Conservation (phyloP, 495 filamentous ascomycete genomes). For the Penicillium canariense region DNA sequence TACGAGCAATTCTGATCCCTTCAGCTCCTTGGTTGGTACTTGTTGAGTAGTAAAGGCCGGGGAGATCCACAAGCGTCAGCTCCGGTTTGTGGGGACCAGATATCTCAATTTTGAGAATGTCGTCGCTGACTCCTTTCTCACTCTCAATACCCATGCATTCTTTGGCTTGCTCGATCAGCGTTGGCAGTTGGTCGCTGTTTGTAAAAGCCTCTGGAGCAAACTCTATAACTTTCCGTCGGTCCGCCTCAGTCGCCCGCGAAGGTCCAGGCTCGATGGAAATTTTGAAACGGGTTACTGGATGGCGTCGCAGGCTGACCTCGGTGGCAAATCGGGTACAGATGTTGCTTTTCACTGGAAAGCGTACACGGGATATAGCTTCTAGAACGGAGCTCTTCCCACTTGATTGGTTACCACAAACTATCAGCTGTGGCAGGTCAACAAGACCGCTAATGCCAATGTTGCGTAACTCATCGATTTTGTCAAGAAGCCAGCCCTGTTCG, state of each 20-base stretch:
- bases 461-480: constrained; percentile 59
- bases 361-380: constrained; percentile 68
- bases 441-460: constrained; percentile 51
- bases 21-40: constrained; percentile 30
- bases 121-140: constrained; percentile 37
- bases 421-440: constrained; percentile 65
- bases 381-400: constrained; percentile 74
- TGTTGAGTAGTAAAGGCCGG: constrained; percentile 54
- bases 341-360: constrained; percentile 59
- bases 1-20: constrained; percentile 45
- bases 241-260: constrained; percentile 13
- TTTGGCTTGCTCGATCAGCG: constrained; percentile 48
- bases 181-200: constrained; percentile 31
- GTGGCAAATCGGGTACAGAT: constrained; percentile 46
- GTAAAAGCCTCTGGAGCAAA: constrained; percentile 14
- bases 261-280: constrained; percentile 44
- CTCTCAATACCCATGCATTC: constrained; percentile 46
- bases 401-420: constrained; percentile 73
- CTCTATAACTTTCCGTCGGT: constrained; percentile 5
- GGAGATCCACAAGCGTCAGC: constrained; percentile 66
- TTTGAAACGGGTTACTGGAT: constrained; percentile 25
- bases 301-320: constrained; percentile 46
- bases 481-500: constrained; percentile 40
- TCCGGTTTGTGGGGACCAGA: constrained; percentile 56
- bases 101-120: constrained; percentile 64